phyloP scores from a whole-genome alignment of 768 basidiomycete genomes.

The Galerina sulciceps region DNA sequence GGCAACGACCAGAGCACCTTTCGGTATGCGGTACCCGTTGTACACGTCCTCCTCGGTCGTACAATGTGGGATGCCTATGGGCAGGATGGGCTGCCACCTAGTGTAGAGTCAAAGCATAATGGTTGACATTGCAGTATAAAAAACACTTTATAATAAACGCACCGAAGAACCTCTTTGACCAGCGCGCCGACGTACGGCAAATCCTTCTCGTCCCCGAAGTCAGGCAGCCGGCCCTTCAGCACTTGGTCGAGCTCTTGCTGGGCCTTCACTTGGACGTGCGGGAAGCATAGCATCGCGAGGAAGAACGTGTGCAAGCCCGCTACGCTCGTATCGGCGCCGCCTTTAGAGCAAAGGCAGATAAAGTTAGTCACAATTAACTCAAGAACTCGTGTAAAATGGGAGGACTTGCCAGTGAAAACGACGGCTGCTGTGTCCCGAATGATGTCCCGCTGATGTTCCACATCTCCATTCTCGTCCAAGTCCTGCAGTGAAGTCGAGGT shows the following conservation, averaged over 20 bases:
- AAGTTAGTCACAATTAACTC: neutral
- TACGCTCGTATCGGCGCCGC: slow-evolving; percentile 18
- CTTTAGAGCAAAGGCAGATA: neutral
- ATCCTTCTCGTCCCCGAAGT: slow-evolving; percentile 27
- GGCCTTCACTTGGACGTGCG: slow-evolving; percentile 33
- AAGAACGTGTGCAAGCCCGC: slow-evolving; percentile 27
- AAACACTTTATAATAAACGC: slow-evolving; percentile 14
- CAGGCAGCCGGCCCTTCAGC: slow-evolving; percentile 35
- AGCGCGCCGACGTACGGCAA: slow-evolving; percentile 37
- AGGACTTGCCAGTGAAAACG: slow-evolving; percentile 9
- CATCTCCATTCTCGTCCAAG: slow-evolving; percentile 9
- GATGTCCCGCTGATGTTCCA: slow-evolving; percentile 13
- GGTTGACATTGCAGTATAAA: slow-evolving; percentile 22
- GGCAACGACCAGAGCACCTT: slow-evolving; percentile 33
- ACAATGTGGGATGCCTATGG: slow-evolving; percentile 23
- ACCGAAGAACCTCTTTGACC: slow-evolving; percentile 34
- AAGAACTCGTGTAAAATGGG: neutral
- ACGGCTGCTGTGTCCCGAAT: slow-evolving; percentile 18
- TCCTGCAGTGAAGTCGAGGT: slow-evolving; percentile 15
- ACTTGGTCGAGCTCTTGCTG: slow-evolving; percentile 39
- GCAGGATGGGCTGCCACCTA: neutral
- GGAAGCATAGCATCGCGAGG: slow-evolving; percentile 32
- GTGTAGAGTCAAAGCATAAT: neutral
- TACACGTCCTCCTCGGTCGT: slow-evolving; percentile 31
- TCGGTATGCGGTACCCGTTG: slow-evolving; percentile 33